Percentiles rank a stretch among this genome's conserved stretches.
Conservation (phyloP, 2,329 filamentous ascomycete species). For the Paraphoma chrysanthemicola region DNA sequence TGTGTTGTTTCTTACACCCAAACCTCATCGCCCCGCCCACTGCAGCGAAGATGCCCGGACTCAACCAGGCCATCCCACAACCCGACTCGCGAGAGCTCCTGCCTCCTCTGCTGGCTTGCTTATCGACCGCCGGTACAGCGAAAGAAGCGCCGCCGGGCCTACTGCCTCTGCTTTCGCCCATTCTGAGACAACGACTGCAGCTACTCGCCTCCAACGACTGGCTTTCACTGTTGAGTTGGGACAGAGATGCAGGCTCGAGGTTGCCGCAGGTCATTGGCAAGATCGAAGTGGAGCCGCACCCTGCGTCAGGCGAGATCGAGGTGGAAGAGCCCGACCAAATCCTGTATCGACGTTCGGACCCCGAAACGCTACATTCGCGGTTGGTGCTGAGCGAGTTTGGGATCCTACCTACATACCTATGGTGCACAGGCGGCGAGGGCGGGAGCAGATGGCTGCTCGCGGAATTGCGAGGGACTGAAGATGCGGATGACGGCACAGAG, state of each 20-base stretch:
- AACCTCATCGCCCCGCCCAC: slow-evolving; percentile 1
- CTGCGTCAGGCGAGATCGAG: slow-evolving; percentile 80
- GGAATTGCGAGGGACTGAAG: slow-evolving; percentile 68
- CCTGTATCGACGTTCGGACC: slow-evolving; percentile 72
- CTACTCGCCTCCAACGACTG: slow-evolving; percentile 72
- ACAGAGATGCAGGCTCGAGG: slow-evolving; percentile 62
- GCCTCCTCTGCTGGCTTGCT: slow-evolving; percentile 68
- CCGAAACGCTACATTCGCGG: slow-evolving; percentile 76
- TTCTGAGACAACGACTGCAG: slow-evolving; percentile 67
- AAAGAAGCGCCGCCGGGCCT: slow-evolving; percentile 66
- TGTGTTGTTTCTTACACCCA: not conserved
- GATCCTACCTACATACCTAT: slow-evolving; percentile 71
- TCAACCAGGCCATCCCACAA: slow-evolving; percentile 57
- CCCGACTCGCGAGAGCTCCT: slow-evolving; percentile 65
- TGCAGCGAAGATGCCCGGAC: slow-evolving; percentile 52
- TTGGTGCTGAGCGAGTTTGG: slow-evolving; percentile 67
- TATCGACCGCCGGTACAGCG: slow-evolving; percentile 67
- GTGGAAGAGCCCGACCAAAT: slow-evolving; percentile 70
- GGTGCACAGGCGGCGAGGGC: slow-evolving; percentile 70
- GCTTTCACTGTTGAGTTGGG: slow-evolving; percentile 76
- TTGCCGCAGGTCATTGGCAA: slow-evolving; percentile 68
- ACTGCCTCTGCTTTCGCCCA: slow-evolving; percentile 67
- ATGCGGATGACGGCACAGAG: slow-evolving; percentile 63
- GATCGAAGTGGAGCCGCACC: slow-evolving; percentile 77
- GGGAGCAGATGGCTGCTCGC: slow-evolving; percentile 75